Percentiles rank a stretch among this genome's conserved stretches.
These are phyloP conservation scores for Moesziomyces antarcticus DNA, from an alignment of 1,284 basidiomycete species.

Conservation along the genomic window DNA sequence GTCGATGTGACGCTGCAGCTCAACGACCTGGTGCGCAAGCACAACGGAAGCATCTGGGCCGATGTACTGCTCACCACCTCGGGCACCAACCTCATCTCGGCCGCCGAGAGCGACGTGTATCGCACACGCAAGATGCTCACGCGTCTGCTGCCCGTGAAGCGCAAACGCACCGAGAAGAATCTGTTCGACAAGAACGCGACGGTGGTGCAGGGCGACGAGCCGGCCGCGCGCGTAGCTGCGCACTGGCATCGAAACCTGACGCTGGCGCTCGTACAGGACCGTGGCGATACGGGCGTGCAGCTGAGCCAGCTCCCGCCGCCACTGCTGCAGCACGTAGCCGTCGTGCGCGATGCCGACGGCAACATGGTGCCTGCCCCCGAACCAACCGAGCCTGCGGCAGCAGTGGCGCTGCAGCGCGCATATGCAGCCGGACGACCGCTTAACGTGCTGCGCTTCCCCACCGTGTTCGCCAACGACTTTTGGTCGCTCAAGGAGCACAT, in stretches of 20 bases:
- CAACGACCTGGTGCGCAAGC: conserved; percentile 22
- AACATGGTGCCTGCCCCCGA: conserved; percentile 20
- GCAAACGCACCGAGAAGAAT: conserved; percentile 83
- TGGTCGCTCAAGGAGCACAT: conserved; percentile 71
- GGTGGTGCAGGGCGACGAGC: conserved; percentile 69
- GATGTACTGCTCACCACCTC: conserved; percentile 83
- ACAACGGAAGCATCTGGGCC: conserved; percentile 73
- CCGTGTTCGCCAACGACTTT: conserved; percentile 93
- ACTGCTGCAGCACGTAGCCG: conserved; percentile 68
- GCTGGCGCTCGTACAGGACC: conserved; percentile 76
- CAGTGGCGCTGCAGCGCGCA: conserved; percentile 13
- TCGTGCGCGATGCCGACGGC: conserved; percentile 37
- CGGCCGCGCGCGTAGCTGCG: conserved; percentile 71
- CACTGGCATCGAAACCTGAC: conserved; percentile 94
- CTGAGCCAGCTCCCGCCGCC: conserved; percentile 76
- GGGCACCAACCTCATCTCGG: conserved; percentile 76
- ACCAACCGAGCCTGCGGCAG: conserved; percentile 4
- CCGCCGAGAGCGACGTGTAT: conserved; percentile 72
- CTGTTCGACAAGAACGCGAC: conserved; percentile 72
- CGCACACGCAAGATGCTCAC: conserved; percentile 85
- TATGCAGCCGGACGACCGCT: conserved; percentile 15
- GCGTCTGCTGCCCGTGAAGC: conserved; percentile 79
- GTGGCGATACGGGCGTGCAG: conserved; percentile 74
- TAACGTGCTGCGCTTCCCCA: conserved; percentile 71
- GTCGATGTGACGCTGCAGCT: conserved; percentile 39